phyloP scores from a whole-genome alignment of 2,329 filamentous ascomycete genomes.

The Talaromyces piceae region DNA sequence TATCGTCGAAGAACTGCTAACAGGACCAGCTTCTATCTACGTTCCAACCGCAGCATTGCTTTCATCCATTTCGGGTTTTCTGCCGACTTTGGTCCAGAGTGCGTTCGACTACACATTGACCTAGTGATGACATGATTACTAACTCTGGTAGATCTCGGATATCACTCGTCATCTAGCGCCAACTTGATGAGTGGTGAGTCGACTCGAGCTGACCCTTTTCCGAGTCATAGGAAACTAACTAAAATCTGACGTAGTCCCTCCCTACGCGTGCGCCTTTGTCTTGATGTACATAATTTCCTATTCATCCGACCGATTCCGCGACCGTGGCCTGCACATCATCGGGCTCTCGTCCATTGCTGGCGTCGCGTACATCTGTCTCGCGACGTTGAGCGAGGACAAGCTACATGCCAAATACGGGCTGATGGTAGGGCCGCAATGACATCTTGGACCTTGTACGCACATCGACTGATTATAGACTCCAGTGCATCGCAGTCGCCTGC shows the following conservation, averaged over 20 bases:
- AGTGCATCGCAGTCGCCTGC: constrained; percentile 6
- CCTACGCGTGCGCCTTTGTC: constrained; percentile 5
- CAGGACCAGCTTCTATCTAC: constrained; percentile 3
- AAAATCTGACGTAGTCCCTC: too few species aligned
- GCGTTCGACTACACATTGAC: background rate
- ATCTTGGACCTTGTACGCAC: background rate
- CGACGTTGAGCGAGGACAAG: constrained; percentile 2
- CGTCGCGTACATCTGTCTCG: constrained; percentile 3
- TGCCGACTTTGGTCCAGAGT: constrained; percentile 5
- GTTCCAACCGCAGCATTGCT: constrained; percentile 4
- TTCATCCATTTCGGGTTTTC: constrained; percentile 6
- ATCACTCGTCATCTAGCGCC: constrained; percentile 1
- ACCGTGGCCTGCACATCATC: constrained; percentile 5
- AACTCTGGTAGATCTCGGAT: constrained; percentile 4
- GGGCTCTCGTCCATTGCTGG: constrained; percentile 2
- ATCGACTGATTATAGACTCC: background rate
- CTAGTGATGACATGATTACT: background rate
- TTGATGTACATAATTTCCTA: constrained; percentile 3
- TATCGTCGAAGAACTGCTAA: background rate
- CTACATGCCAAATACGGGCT: constrained; percentile 7
- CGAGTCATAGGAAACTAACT: too few species aligned
- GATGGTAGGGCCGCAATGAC: background rate
- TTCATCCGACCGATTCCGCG: constrained; percentile 5
- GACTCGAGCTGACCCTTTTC: background rate
- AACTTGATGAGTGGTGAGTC: constrained; percentile 3